A percentile compares a stretch with the other conserved stretches of the same genome.
phyloP scores from a whole-genome alignment of 2,329 filamentous ascomycete genomes.

The Pseudogymnoascus sp. region DNA sequence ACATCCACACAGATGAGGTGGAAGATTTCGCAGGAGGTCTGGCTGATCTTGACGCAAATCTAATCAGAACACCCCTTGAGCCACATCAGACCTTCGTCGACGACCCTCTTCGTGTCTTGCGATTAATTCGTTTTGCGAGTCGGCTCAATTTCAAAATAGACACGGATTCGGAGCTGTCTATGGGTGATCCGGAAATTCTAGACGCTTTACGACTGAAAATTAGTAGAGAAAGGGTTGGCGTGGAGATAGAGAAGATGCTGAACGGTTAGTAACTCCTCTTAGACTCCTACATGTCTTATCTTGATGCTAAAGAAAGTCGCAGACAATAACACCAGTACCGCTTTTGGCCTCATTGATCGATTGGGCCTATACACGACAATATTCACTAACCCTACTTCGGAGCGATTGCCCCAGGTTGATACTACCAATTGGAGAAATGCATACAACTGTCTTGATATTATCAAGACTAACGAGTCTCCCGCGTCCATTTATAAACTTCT shows the following conservation, averaged over 20 bases:
- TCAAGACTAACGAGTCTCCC: slow-evolving; percentile 38
- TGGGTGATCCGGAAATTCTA: slow-evolving; percentile 73
- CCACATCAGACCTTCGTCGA: slow-evolving; percentile 91
- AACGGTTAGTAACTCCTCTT: slow-evolving; percentile 44
- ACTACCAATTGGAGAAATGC: slow-evolving; percentile 52
- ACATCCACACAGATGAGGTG: slow-evolving; percentile 67
- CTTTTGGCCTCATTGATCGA: slow-evolving; percentile 58
- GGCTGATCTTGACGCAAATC: slow-evolving; percentile 59
- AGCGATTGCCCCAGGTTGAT: slow-evolving; percentile 47
- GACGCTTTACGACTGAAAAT: slow-evolving; percentile 79
- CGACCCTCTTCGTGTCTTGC: slow-evolving; percentile 79
- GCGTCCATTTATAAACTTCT: slow-evolving; percentile 47
- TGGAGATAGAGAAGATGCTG: slow-evolving; percentile 88
- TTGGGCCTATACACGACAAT: slow-evolving; percentile 64
- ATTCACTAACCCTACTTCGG: slow-evolving; percentile 60
- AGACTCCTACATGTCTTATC: slow-evolving; percentile 18
- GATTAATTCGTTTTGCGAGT: slow-evolving; percentile 84
- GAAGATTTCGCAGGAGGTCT: slow-evolving; percentile 84
- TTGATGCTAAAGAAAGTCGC: slow-evolving; percentile 8
- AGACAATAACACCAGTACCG: slow-evolving; percentile 52
- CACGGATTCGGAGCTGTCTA: slow-evolving; percentile 56
- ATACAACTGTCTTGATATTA: slow-evolving; percentile 54
- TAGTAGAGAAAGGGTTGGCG: slow-evolving; percentile 78
- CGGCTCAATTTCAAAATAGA: slow-evolving; percentile 76
- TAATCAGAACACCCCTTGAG: slow-evolving; percentile 79